phyloP scores from a whole-genome alignment of 805 yeast genomes.

The Cyberlindnera xishuangbannaensis region DNA sequence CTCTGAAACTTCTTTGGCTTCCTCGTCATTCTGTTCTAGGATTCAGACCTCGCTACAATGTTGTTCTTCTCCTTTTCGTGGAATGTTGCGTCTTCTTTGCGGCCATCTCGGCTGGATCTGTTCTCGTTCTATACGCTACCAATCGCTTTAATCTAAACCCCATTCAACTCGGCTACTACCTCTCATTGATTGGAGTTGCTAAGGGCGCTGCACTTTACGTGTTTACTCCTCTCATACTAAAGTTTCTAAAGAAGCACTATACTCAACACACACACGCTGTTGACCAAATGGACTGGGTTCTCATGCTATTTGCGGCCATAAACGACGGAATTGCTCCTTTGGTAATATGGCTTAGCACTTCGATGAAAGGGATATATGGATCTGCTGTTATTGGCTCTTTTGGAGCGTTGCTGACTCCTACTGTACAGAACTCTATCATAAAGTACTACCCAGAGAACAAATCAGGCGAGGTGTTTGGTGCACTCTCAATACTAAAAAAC shows the following conservation, averaged over 20 bases:
- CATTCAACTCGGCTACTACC: slow-evolving; percentile 46
- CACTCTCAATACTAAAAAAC: slow-evolving; percentile 54
- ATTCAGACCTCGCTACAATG: slow-evolving; percentile 36
- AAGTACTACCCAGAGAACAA: slow-evolving; percentile 55
- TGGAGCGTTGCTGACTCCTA: slow-evolving; percentile 49
- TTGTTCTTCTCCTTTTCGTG: slow-evolving; percentile 40
- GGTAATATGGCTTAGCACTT: slow-evolving; percentile 28
- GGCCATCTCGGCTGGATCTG: slow-evolving; percentile 36
- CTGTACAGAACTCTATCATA: slow-evolving; percentile 50
- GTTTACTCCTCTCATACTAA: slow-evolving; percentile 44
- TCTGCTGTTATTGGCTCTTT: slow-evolving; percentile 26
- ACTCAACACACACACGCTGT: slow-evolving; percentile 34
- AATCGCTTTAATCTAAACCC: slow-evolving; percentile 50
- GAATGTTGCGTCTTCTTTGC: slow-evolving; percentile 40
- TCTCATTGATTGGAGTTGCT: slow-evolving; percentile 46
- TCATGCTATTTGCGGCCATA: slow-evolving; percentile 27
- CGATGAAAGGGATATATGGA: slow-evolving; percentile 8
- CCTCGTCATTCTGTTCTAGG: slow-evolving; percentile 33
- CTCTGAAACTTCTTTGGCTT: slow-evolving; percentile 50
- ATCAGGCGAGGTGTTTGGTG: slow-evolving; percentile 72
- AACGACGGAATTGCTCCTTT: slow-evolving; percentile 36
- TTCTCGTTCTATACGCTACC: slow-evolving; percentile 47
- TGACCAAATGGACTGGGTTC: slow-evolving; percentile 46
- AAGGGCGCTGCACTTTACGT: slow-evolving; percentile 44
- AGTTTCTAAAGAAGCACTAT: slow-evolving; percentile 31